Evolutionary conservation across 108 stramenopile species (phyloP).

Genomic region (Cyclotella baltica): DNA sequence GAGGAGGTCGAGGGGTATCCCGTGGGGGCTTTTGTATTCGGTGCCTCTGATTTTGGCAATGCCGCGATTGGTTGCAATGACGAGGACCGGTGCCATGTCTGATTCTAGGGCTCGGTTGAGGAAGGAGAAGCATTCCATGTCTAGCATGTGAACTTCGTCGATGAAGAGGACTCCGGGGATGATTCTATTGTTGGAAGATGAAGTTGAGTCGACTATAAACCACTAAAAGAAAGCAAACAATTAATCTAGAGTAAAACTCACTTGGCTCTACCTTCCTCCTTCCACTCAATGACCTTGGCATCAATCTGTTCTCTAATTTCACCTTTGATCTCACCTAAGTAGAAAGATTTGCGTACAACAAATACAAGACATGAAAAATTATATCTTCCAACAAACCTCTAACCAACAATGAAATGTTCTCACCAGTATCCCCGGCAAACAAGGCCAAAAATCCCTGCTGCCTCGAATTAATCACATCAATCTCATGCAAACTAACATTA

Average conservation of each 20-base stretch:
- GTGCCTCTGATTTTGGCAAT: slow-evolving; percentile 95
- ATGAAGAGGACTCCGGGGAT: slow-evolving; percentile 99
- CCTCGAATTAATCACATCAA: slow-evolving; percentile 99
- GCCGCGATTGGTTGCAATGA: slow-evolving; percentile 95
- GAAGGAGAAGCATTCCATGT: slow-evolving; percentile 96
- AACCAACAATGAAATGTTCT: background rate
- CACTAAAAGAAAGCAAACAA: background rate
- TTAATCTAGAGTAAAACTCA: background rate
- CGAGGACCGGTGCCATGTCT: slow-evolving; percentile 91
- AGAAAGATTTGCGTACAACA: background rate
- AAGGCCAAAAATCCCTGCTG: slow-evolving; percentile 99
- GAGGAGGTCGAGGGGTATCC: slow-evolving; percentile 96
- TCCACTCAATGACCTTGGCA: slow-evolving; percentile 96
- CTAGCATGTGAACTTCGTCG: slow-evolving; percentile 99
- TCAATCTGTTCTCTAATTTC: slow-evolving; percentile 99
- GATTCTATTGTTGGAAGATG: slow-evolving; percentile 42
- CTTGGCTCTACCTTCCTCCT: slow-evolving; percentile 97
- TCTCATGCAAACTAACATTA: slow-evolving; percentile 97
- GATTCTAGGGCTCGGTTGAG: slow-evolving; percentile 92
- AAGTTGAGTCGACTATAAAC: background rate
- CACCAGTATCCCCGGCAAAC: slow-evolving; percentile 98
- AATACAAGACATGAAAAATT: too few relatives aligned
- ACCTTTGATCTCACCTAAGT: slow-evolving; percentile 86
- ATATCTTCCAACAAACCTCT: too few relatives aligned
- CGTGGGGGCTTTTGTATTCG: slow-evolving; percentile 95